Conservation (phyloP, 1,284 basidiomycete species). For the Ganoderma multipileum region DNA sequence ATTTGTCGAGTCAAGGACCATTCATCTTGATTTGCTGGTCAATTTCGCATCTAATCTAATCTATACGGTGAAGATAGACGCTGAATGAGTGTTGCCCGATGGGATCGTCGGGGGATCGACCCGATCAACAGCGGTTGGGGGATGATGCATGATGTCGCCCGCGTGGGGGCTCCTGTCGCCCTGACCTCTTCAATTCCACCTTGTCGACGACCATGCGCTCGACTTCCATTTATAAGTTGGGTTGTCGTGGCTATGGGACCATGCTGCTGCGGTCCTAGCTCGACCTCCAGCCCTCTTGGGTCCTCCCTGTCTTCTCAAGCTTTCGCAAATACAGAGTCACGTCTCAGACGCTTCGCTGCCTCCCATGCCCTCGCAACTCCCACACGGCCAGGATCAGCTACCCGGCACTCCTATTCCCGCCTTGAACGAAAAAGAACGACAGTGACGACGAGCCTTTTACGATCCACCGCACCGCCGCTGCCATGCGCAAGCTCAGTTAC, state of each 20-base stretch:
- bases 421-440: neutral
- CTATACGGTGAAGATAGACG: neutral
- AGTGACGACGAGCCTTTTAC: neutral
- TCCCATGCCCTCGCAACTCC: neutral
- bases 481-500: neutral
- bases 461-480: neutral
- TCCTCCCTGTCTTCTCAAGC: neutral
- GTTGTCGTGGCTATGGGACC: neutral
- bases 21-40: neutral
- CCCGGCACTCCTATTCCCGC: neutral
- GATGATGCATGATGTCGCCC: neutral
- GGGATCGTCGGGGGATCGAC: neutral
- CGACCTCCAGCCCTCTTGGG: neutral
- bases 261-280: neutral
- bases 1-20: constrained; percentile 15
- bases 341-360: neutral
- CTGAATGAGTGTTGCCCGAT: neutral
- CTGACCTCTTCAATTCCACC: neutral
- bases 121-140: neutral
- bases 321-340: neutral
- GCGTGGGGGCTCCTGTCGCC: neutral
- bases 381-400: neutral
- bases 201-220: neutral
- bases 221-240: neutral
- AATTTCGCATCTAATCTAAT: constrained; percentile 30